phyloP scores from a whole-genome alignment of 139 green algal species.

The Desmodesmus armatus region DNA sequence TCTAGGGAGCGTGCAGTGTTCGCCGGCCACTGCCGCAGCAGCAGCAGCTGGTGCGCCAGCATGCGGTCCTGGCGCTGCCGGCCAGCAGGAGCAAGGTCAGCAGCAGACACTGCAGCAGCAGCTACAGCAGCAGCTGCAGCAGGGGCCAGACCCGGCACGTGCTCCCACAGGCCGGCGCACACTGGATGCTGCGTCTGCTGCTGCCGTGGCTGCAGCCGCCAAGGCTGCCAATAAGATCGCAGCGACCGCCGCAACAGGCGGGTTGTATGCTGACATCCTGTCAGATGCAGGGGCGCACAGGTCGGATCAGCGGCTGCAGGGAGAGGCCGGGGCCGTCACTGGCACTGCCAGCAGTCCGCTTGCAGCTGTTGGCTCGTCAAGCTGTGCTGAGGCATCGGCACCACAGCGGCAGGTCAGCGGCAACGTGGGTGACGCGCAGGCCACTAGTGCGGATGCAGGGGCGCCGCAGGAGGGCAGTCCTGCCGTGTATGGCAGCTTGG shows the following conservation, averaged over 20 bases:
- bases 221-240: neutral
- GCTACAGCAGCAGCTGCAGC: conserved; percentile 27
- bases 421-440: too few relatives aligned
- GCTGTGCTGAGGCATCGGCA: too few relatives aligned
- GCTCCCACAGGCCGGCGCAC: too few relatives aligned
- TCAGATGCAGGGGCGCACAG: too few relatives aligned
- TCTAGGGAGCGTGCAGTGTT: too few relatives aligned
- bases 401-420: too few relatives aligned
- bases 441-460: neutral
- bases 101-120: neutral
- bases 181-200: too few relatives aligned
- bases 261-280: too few relatives aligned
- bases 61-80: neutral
- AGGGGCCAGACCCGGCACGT: neutral
- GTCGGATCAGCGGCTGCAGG: too few relatives aligned
- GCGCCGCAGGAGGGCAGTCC: neutral
- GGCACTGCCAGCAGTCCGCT: neutral
- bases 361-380: too few relatives aligned
- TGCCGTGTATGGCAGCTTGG: neutral
- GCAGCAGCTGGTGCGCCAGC: neutral
- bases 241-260: too few relatives aligned
- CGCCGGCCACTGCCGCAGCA: neutral
- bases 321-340: neutral
- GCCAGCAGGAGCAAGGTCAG: neutral
- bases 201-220: neutral